Percentiles rank a stretch among this genome's conserved stretches.
These are phyloP conservation scores for Kwoniella bestiolae DNA, from an alignment of 768 basidiomycete genomes.

Conservation along the genomic window DNA sequence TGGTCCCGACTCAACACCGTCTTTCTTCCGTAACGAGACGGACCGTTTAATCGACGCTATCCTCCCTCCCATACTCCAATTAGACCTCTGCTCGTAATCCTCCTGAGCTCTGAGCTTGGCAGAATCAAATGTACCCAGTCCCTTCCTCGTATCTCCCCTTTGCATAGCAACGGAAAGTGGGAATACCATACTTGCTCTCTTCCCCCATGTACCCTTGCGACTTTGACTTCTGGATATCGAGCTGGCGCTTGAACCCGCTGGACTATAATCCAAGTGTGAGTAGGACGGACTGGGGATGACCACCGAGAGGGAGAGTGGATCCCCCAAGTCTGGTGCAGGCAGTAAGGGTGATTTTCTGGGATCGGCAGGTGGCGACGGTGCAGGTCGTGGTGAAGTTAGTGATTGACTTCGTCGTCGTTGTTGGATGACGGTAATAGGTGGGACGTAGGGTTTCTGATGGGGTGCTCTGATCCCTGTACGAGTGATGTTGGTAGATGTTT, in stretches of 20 bases:
- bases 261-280: slow-evolving; percentile 33
- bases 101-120: slow-evolving; percentile 24
- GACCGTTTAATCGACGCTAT: slow-evolving; percentile 9
- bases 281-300: slow-evolving; percentile 29
- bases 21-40: slow-evolving; percentile 20
- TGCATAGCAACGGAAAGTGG: slow-evolving; percentile 26
- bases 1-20: neutral
- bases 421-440: slow-evolving; percentile 10
- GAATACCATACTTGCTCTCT: slow-evolving; percentile 17
- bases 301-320: slow-evolving; percentile 24
- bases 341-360: slow-evolving; percentile 19
- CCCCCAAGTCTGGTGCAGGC: slow-evolving; percentile 29
- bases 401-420: slow-evolving; percentile 35
- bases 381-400: slow-evolving; percentile 29
- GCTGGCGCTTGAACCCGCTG: slow-evolving; percentile 21
- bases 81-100: slow-evolving; percentile 18
- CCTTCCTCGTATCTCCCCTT: slow-evolving; percentile 26
- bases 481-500: neutral
- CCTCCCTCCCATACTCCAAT: neutral
- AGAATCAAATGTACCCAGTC: slow-evolving; percentile 22
- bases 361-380: slow-evolving; percentile 20
- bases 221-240: neutral
- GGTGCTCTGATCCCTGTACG: neutral
- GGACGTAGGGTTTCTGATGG: slow-evolving; percentile 6
- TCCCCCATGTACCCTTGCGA: slow-evolving; percentile 4